Evolutionary conservation across 768 basidiomycete species (phyloP), one percentile per base, ranked within the genome.

Genomic region (Dioszegia hungarica): DNA sequence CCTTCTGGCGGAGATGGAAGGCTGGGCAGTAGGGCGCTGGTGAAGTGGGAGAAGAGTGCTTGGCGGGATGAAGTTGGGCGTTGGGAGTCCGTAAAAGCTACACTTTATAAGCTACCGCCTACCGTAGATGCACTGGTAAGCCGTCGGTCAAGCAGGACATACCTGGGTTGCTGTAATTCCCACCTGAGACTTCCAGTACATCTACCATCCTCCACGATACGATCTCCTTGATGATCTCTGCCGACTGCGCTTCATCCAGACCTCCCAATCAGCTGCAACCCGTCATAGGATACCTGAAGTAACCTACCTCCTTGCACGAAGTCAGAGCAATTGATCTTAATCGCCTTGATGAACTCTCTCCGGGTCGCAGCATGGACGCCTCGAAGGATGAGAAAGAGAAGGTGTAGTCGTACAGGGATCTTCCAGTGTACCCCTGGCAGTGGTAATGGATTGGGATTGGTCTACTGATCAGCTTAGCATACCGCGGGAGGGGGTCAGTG

Each of bases 271-370:
- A 54, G 40, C 39, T 41, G 9, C 9, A 17, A 37, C 4, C 3
- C 6, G 9, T 5, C n/a, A 27, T 17, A 39, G 20, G 43, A 6
- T 6, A 12, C 25, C 31, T 15, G 9, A 24, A 40, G 38, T 28
- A 6, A n/a, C 68, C 67, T 22, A 72, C 70, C 70, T 11, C 70
- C 70, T 48, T 67, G 68, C 5, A 66, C 66, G 36, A 72, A 72
- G 47, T 72, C 70, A 2, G 70, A 72, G 31, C 67, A 70, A 49
- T 72, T 72, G 57, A 72, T 54, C 48, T 72, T 72, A 60, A 72
- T 56, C 4, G 63, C 56, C 22, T 62, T 67, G 46, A 67, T 57
- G 60, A 69, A 72, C 4, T 37, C 24, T 11, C 37, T 24, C 12
- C 34, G n/a, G 3, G 66, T 67, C 11, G 45, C 28, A 0, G 44